Evolutionary conservation across 257 asterid genomes (phyloP).

Genomic region (Forsythia viridissima): DNA sequence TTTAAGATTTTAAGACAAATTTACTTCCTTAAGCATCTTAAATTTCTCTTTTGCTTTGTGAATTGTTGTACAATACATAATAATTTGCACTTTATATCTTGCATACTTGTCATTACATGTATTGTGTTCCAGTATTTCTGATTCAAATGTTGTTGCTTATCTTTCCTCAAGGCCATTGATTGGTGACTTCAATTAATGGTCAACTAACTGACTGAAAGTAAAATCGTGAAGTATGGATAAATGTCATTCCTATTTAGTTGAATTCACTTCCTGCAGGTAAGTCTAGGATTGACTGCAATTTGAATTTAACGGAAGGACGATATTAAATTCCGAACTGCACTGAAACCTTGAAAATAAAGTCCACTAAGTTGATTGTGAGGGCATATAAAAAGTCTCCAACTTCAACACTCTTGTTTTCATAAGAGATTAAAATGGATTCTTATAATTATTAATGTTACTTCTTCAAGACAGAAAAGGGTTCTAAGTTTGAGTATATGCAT

Average conservation of each 20-base stretch:
- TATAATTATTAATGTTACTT: background rate
- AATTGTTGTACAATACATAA: background rate
- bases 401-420: background rate
- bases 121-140: conserved; percentile 7
- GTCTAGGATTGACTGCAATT: conserved; percentile 1
- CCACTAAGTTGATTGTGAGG: background rate
- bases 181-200: background rate
- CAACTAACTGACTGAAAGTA: conserved; percentile 4
- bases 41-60: background rate
- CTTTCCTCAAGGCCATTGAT: conserved; percentile 1
- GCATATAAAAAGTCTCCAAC: background rate
- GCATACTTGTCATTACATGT: background rate
- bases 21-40: conserved; percentile 3
- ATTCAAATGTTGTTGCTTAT: conserved; percentile 9
- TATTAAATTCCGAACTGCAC: background rate
- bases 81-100: conserved; percentile 4
- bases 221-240: background rate
- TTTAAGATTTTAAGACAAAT: conserved; percentile 7
- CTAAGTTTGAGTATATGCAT: background rate
- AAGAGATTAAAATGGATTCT: conserved; percentile 2
- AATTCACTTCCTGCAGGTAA: background rate
- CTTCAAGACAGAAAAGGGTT: background rate
- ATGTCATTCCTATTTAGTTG: background rate
- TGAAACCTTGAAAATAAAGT: background rate
- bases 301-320: background rate